phyloP scores from a whole-genome alignment of 1,139 yeast genomes.

The Scheffersomyces stambukii region DNA sequence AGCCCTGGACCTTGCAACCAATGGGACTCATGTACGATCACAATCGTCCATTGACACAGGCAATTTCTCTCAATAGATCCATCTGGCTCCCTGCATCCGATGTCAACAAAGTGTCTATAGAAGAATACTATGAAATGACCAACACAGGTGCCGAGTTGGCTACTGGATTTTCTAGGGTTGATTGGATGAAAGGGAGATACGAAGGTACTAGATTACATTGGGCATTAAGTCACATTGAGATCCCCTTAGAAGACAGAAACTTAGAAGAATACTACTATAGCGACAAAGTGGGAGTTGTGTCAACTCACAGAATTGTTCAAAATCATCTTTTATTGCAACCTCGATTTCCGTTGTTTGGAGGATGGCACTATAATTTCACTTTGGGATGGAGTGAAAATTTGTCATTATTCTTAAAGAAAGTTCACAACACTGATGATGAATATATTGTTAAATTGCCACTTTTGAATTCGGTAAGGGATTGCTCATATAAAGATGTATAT shows the following conservation, averaged over 20 bases:
- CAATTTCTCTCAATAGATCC: constrained; percentile 61
- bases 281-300: constrained; percentile 93
- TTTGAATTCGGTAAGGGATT: constrained; percentile 66
- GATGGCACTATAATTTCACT: constrained; percentile 94
- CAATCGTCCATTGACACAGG: constrained; percentile 62
- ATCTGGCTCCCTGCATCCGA: constrained; percentile 60
- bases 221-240: constrained; percentile 52
- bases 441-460: constrained; percentile 69
- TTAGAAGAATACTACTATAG: constrained; percentile 68
- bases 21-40: constrained; percentile 61
- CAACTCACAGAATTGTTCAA: constrained; percentile 59
- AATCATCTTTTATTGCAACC: constrained; percentile 65
- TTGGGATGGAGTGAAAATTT: constrained; percentile 81
- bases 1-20: constrained; percentile 46
- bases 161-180: constrained; percentile 72
- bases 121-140: constrained; percentile 80
- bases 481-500: constrained; percentile 59
- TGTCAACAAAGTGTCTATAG: constrained; percentile 47
- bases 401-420: constrained; percentile 45
- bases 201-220: constrained; percentile 41
- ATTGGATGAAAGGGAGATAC: constrained; percentile 58
- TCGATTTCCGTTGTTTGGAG: constrained; percentile 90
- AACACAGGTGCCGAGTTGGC: constrained; percentile 70
- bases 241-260: constrained; percentile 44
- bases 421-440: constrained; percentile 39